These are phyloP conservation scores for Lasiodiplodia sp. DNA, from an alignment of 2,329 filamentous ascomycete genomes.

Conservation along the genomic window DNA sequence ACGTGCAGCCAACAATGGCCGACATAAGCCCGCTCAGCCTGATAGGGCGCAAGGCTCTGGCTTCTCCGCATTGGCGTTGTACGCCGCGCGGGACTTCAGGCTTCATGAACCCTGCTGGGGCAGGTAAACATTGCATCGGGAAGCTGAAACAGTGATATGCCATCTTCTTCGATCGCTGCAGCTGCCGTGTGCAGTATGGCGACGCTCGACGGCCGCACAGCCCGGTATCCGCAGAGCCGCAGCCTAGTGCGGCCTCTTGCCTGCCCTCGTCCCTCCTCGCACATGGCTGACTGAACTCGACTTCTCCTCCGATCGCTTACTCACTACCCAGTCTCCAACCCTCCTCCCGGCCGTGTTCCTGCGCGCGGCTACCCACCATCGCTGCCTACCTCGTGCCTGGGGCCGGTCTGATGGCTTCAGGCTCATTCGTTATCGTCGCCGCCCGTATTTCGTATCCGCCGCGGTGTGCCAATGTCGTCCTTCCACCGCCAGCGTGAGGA, in stretches of 20 bases:
- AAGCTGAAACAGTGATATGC: background rate
- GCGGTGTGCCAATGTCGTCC: constrained; percentile 7
- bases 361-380: background rate
- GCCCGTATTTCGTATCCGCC: background rate
- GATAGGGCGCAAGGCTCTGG: background rate
- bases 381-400: constrained; percentile 20
- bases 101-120: background rate
- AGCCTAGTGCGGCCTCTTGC: background rate
- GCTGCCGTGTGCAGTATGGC: background rate
- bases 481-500: background rate
- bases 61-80: constrained; percentile 2
- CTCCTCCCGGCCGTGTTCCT: background rate
- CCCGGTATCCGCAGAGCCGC: constrained; percentile 14
- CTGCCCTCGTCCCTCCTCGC: background rate
- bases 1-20: constrained; percentile 2
- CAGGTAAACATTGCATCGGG: background rate
- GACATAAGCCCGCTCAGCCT: background rate
- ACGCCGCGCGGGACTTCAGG: background rate
- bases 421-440: background rate
- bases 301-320: background rate
- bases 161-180: background rate
- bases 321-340: background rate
- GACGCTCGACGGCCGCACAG: constrained; percentile 10
- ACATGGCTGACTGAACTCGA: background rate
- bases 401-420: constrained; percentile 2